Base-by-base conservation (phyloP, 352 stramenopile species). In the Globisporangium nagaii region DNA sequence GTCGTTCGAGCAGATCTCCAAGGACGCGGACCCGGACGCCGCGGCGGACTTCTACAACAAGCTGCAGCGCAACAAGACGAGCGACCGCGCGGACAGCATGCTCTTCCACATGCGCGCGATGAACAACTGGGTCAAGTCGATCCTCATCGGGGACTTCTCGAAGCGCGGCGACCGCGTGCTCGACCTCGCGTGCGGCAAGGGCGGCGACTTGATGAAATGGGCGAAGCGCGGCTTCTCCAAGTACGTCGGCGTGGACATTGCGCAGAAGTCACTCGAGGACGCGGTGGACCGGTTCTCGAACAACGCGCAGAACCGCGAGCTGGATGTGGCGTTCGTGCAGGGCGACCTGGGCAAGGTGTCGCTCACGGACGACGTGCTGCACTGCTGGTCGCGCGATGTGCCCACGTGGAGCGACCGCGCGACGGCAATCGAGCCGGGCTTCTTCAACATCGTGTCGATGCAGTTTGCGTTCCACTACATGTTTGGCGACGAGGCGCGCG, bases 381-480 rank as follows among this genome's bases (percentile, higher is more conserved):
- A 86, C 50, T 89, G 79, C 69, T 93, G 83, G 83, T 86, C 62
- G 39, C 68, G 70, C 36, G 63, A 77, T 15, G 32, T 27, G 17
- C 60, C 71, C 12, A 68, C 75, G 4, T 93, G 83, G 83, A 69
- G 82, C 43, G 64, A 84, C 22, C 71, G 67, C 9, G 57, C 86
- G 31, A 79, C 83, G 15, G 40, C 87, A 7, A 24, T 65, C 15
- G 59, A 52, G 44, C 58, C 64, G 12, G 62, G 56, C 2, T 56
- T 72, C 19, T 99, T 99, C 69, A 90, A 98, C 68, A 83, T 99
- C 19, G 90, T 98, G n/a, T 98, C 86, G 41, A 98, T 99, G 66
- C 97, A 99, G 77, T 99, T 99, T 73, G 96, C 97, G 12, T 97
- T 99, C 62, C 97, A 99, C 72, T 99, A 99, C 82, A 99, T 99